Conservation (phyloP, 2,329 filamentous ascomycete species). For the Colletotrichum musae region DNA sequence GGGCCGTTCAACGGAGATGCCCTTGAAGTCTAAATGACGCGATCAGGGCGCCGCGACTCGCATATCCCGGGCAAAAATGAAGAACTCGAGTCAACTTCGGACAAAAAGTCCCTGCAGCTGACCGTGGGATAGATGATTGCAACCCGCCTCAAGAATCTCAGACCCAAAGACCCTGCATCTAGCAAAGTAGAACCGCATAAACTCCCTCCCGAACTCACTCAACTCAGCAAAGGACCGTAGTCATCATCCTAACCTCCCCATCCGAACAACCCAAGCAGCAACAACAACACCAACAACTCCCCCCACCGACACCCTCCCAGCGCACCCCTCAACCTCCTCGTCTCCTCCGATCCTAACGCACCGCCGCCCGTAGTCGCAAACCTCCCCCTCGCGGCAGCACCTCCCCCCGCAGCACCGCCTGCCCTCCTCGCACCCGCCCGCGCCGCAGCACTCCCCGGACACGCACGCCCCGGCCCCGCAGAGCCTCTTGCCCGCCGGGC, state of each 20-base stretch:
- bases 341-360: neutral
- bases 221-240: too few species aligned
- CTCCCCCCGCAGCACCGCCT: constrained; percentile 20
- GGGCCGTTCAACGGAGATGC: too few species aligned
- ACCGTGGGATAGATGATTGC: too few species aligned
- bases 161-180: too few species aligned
- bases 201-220: too few species aligned
- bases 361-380: constrained; percentile 9
- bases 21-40: constrained; percentile 14
- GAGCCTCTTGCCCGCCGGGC: constrained; percentile 13
- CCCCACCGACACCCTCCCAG: neutral
- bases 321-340: neutral
- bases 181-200: too few species aligned
- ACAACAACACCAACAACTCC: neutral
- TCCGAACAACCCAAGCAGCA: too few species aligned
- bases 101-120: too few species aligned
- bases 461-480: constrained; percentile 24
- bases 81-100: too few species aligned
- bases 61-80: too few species aligned
- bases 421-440: neutral
- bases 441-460: constrained; percentile 26
- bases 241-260: too few species aligned
- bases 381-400: constrained; percentile 16
- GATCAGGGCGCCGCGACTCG: neutral
- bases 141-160: too few species aligned